phyloP scores from a whole-genome alignment of 164 flowering plant genomes.

The Vitis amurensis region DNA sequence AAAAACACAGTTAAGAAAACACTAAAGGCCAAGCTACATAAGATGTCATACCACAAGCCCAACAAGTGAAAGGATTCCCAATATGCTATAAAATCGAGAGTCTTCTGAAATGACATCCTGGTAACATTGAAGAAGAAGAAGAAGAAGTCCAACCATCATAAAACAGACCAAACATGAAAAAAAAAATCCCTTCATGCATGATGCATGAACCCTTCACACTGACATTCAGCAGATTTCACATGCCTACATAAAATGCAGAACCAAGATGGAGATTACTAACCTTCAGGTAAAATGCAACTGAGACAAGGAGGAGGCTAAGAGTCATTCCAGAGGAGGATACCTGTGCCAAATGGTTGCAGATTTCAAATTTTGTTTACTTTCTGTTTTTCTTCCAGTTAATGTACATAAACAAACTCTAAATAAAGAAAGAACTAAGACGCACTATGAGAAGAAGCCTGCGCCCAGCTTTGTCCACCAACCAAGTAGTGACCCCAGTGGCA shows the following conservation, averaged over 20 bases:
- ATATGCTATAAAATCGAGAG: conserved; percentile 21
- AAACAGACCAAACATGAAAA: not conserved
- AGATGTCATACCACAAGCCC: conserved; percentile 46
- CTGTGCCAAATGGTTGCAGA: conserved; percentile 17
- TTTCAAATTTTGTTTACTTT: not conserved
- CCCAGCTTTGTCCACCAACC: conserved; percentile 50
- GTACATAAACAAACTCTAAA: not conserved
- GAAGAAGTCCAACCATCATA: not conserved
- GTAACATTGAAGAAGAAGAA: conserved; percentile 15
- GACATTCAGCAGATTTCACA: not conserved
- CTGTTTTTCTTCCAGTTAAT: not conserved
- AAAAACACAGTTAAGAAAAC: not conserved
- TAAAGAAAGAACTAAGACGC: conserved; percentile 9
- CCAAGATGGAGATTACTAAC: conserved; percentile 15
- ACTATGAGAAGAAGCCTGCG: conserved; percentile 50
- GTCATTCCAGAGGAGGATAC: conserved; percentile 37
- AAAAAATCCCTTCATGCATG: not conserved
- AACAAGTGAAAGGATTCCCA: conserved; percentile 35
- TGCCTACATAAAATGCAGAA: not conserved
- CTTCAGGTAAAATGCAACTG: conserved; percentile 44
- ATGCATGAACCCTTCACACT: not conserved
- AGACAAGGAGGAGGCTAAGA: conserved; percentile 37
- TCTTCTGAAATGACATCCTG: conserved; percentile 28
- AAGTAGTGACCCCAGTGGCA: conserved; percentile 37
- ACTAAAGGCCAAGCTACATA: not conserved